Base-by-base conservation (phyloP, 345 rosid genomes). In the Rubroshorea leprosula region DNA sequence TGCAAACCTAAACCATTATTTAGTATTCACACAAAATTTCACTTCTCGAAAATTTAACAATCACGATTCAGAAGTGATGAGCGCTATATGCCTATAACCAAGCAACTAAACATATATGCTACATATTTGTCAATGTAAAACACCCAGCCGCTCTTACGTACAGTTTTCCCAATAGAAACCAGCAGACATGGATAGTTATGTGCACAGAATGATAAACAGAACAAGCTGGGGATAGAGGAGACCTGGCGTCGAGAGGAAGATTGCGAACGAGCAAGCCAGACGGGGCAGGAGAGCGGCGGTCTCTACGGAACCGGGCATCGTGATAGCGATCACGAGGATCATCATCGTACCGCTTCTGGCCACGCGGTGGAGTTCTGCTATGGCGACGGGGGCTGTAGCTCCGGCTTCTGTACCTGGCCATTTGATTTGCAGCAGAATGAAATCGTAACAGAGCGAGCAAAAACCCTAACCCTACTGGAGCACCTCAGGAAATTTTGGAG, bases 231-330 rank as follows among this genome's bases (percentile, higher is more conserved):
- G 41, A 54, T 44, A 44, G 47, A 23, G 17, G 26, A 43, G 48
- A 91, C 98, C 95, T 88, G 17, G 92, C 87, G 51, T 88, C 88
- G 48, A 88, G 96, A 51, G 98, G 95, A 22, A 91, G 98, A 65
- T 91, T 91, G 58, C 96, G 96, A 64, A 88, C 70, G 67, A 91
- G 95, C 63, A 91, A 78, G 58, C 96, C 98, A 14, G 95, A 83
- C n/a, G 95, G 95, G 53, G 79, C 83, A 29, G 91, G 81, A 3
- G 92, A 88, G 21, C 89, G 91, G 53, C 83, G 90, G 74, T 83
- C 93, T 0, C 93, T 68, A 64, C 76, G 61, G 63, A 84, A 82
- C n/a, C 74, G 72, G 55, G 73, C 61, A 57, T 75, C 81, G 23
- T 74, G 85, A 48, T 67, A 68, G 38, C 80, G 83, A 58, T 78